Evolutionary conservation across 768 basidiomycete genomes (phyloP).

Genomic region (Ramaria sp.): DNA sequence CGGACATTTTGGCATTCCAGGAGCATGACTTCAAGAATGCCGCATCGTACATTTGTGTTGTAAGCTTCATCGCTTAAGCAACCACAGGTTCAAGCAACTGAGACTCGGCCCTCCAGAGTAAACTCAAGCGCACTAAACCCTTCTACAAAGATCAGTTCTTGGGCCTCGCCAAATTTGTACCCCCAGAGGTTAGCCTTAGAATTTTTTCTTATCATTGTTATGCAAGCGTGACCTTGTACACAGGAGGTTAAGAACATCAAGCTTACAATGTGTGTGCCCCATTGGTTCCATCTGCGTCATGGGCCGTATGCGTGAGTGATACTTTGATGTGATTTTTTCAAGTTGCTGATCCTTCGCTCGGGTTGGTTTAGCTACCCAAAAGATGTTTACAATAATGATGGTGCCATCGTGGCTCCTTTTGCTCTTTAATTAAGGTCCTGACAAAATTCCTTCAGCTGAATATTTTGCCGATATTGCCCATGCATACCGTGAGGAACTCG

Average conservation of each 20-base stretch:
- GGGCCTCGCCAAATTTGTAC: conserved; percentile 43
- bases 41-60: conserved; percentile 19
- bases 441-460: conserved; percentile 19
- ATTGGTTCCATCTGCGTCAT: conserved; percentile 62
- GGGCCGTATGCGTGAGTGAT: conserved; percentile 48
- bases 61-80: background rate
- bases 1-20: conserved; percentile 24
- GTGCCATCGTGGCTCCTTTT: conserved; percentile 18
- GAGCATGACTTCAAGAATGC: conserved; percentile 22
- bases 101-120: conserved; percentile 29
- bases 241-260: conserved; percentile 61
- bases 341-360: background rate
- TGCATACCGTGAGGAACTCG: conserved; percentile 35
- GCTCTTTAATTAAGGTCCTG: background rate
- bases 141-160: conserved; percentile 58
- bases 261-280: conserved; percentile 59
- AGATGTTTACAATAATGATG: conserved; percentile 49
- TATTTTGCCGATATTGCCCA: conserved; percentile 39
- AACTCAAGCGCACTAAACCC: conserved; percentile 48
- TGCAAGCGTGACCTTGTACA: background rate
- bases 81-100: background rate
- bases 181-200: conserved; percentile 32
- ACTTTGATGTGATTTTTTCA: background rate
- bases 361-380: conserved; percentile 16
- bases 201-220: background rate